Evolutionary conservation across 2,329 filamentous ascomycete genomes (phyloP).

Genomic region (Calonectria montana): DNA sequence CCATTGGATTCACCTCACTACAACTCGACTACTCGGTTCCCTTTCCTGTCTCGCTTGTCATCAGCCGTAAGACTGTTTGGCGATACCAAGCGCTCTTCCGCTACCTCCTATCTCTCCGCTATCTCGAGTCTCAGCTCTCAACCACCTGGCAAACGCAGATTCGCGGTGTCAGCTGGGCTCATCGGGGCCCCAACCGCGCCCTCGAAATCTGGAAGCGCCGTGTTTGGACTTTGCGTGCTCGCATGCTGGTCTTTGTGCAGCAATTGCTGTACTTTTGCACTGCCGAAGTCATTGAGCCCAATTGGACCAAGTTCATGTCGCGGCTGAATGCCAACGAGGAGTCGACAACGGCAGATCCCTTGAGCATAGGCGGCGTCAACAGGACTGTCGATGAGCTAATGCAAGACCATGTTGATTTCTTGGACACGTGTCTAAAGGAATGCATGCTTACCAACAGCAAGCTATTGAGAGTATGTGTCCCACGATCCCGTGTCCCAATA

Average conservation of each 20-base stretch:
- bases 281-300: slow-evolving; percentile 95
- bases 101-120: slow-evolving; percentile 88
- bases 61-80: slow-evolving; percentile 96
- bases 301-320: slow-evolving; percentile 96
- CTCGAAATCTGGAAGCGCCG: slow-evolving; percentile 94
- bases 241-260: slow-evolving; percentile 98
- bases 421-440: slow-evolving; percentile 97
- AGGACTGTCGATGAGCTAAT: slow-evolving; percentile 96
- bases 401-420: slow-evolving; percentile 98
- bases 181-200: slow-evolving; percentile 76
- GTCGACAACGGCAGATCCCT: slow-evolving; percentile 31
- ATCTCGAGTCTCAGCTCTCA: slow-evolving; percentile 88
- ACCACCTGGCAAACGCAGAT: slow-evolving; percentile 92
- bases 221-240: slow-evolving; percentile 89
- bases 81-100: slow-evolving; percentile 96
- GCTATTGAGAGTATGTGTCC: slow-evolving; percentile 78
- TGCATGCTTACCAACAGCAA: slow-evolving; percentile 99
- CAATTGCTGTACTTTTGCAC: slow-evolving; percentile 98
- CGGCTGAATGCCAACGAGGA: slow-evolving; percentile 75
- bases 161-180: slow-evolving; percentile 83
- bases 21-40: slow-evolving; percentile 95
- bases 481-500: neutral
- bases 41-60: slow-evolving; percentile 94
- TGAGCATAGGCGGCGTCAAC: slow-evolving; percentile 49
- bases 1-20: slow-evolving; percentile 89